Conservation (phyloP, 208 protist species). For the Tritrichomonas musculus region DNA sequence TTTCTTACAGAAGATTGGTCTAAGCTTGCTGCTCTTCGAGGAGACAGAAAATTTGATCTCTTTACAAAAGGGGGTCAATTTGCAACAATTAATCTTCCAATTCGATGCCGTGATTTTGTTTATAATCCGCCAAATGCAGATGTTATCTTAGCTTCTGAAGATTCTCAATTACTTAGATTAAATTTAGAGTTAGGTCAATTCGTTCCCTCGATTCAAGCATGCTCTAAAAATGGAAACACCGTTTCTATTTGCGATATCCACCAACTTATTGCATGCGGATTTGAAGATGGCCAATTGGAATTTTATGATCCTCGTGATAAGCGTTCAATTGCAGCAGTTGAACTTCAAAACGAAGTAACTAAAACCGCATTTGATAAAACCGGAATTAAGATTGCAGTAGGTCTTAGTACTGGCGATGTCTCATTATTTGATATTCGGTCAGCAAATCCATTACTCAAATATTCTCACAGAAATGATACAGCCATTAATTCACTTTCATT, state of each 20-base stretch:
- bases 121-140: neutral
- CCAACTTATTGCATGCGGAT: neutral
- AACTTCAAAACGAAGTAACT: neutral
- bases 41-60: constrained; percentile 18
- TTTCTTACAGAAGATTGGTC: constrained; percentile 19
- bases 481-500: neutral
- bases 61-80: neutral
- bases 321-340: neutral
- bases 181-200: constrained; percentile 23
- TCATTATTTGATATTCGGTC: neutral
- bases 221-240: neutral
- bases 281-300: neutral
- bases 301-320: constrained; percentile 16
- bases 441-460: neutral
- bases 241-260: neutral
- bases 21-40: neutral
- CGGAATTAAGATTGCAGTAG: neutral
- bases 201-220: neutral
- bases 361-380: neutral
- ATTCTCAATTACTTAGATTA: constrained; percentile 4
- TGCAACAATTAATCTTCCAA: neutral
- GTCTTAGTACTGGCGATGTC: neutral
- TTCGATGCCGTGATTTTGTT: neutral
- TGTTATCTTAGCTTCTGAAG: neutral
- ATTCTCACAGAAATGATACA: neutral